A percentile compares a stretch with the other conserved stretches of the same genome.
phyloP scores from a whole-genome alignment of 2,329 filamentous ascomycete species.

The Malbranchea cinnamomea region DNA sequence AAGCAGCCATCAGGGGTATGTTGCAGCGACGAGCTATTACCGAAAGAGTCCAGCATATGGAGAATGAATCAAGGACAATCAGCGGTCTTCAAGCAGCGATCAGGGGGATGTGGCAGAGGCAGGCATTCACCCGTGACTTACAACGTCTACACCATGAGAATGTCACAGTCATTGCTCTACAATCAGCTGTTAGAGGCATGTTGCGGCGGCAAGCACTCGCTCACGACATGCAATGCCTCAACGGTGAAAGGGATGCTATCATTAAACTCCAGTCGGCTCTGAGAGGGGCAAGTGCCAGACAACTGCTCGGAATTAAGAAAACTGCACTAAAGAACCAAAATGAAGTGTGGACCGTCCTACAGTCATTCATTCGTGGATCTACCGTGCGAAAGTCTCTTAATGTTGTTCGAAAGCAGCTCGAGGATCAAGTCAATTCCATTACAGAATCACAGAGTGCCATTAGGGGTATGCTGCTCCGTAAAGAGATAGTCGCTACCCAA shows the following conservation, averaged over 20 bases:
- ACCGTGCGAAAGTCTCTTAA: slow-evolving; percentile 16
- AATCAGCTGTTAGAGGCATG: slow-evolving; percentile 40
- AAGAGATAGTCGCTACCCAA: slow-evolving; percentile 18
- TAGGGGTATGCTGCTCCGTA: slow-evolving; percentile 19
- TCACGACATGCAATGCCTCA: slow-evolving; percentile 15
- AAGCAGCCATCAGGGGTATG: slow-evolving; percentile 41
- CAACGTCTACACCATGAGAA: slow-evolving; percentile 15
- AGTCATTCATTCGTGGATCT: slow-evolving; percentile 31
- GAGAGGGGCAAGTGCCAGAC: too few relatives aligned
- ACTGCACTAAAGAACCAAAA: too few relatives aligned
- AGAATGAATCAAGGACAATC: too few relatives aligned
- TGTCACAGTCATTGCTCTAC: slow-evolving; percentile 25
- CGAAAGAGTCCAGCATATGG: slow-evolving; percentile 1
- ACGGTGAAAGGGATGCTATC: slow-evolving; percentile 16
- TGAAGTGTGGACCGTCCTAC: slow-evolving; percentile 25
- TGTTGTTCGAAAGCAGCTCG: slow-evolving; percentile 17
- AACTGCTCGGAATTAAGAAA: too few relatives aligned
- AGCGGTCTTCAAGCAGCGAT: slow-evolving; percentile 47
- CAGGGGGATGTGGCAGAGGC: slow-evolving; percentile 27
- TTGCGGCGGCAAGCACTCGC: slow-evolving; percentile 11
- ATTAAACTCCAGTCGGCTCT: slow-evolving; percentile 18
- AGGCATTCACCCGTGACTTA: slow-evolving; percentile 13
- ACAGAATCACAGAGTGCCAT: slow-evolving; percentile 20
- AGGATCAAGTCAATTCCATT: slow-evolving; percentile 15
- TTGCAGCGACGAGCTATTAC: slow-evolving; percentile 8